phyloP scores from a whole-genome alignment of 192 early-diverging fungal species.

The Chytriomyces confervae region DNA sequence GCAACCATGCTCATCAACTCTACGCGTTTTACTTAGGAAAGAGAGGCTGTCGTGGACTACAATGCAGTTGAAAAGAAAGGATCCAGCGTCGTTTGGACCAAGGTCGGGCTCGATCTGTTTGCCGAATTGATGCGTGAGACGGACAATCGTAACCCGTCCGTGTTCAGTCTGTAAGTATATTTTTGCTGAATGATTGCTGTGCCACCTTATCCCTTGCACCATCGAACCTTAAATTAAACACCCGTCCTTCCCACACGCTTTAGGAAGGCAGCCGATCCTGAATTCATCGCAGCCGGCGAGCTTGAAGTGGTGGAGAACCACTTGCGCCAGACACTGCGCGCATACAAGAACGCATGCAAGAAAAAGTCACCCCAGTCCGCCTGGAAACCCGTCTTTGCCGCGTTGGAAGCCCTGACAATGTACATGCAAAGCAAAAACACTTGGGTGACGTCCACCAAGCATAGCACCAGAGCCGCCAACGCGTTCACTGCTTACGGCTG shows the following conservation, averaged over 20 bases:
- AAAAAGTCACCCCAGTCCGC: conserved; percentile 36
- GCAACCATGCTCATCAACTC: not conserved
- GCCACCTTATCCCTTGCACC: not conserved
- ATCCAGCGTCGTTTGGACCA: conserved; percentile 9
- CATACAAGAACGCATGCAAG: conserved; percentile 26
- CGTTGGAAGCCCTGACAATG: conserved; percentile 32
- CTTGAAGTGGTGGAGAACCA: conserved; percentile 36
- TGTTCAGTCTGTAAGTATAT: conserved; percentile 32
- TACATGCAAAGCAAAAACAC: conserved; percentile 15
- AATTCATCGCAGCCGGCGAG: conserved; percentile 17
- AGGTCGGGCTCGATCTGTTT: conserved; percentile 22
- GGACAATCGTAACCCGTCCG: conserved; percentile 32
- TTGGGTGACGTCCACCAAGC: conserved; percentile 17
- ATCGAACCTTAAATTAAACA: not conserved
- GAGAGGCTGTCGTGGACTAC: conserved; percentile 20
- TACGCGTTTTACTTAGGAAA: not conserved
- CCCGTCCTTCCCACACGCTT: not conserved
- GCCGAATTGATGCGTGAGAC: conserved; percentile 24
- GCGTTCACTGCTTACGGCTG: conserved; percentile 21
- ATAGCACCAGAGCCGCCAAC: conserved; percentile 2
- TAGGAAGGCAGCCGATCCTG: conserved; percentile 7
- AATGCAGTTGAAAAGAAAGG: conserved; percentile 30
- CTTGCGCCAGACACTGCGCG: conserved; percentile 20
- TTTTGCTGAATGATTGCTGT: not conserved
- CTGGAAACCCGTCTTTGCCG: conserved; percentile 35